A percentile compares a stretch with the other conserved stretches of the same genome.
Conservation (phyloP, 306 rosid genomes). For the Citrullus colocynthis region DNA sequence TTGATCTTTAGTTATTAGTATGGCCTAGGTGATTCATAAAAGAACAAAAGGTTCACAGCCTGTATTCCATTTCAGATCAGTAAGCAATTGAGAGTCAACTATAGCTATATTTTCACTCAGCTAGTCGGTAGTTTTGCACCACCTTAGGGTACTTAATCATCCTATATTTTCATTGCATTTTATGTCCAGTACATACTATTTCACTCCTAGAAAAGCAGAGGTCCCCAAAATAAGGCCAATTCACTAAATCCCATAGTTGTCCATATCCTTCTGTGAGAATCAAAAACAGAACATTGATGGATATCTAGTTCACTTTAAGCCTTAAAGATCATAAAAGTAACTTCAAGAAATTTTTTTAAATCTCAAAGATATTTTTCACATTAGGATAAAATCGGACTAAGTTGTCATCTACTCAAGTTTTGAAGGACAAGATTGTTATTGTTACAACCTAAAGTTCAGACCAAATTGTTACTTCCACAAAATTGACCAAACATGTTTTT, state of each 20-base stretch:
- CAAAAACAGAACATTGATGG: background rate
- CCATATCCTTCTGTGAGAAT: background rate
- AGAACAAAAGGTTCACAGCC: background rate
- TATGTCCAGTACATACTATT: background rate
- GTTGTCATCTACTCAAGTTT: background rate
- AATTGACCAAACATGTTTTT: background rate
- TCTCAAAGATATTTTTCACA: background rate
- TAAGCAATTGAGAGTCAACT: background rate
- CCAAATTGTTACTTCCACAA: background rate
- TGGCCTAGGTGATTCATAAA: background rate
- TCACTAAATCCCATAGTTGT: background rate
- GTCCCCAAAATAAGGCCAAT: background rate
- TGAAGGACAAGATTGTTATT: background rate
- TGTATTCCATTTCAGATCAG: background rate
- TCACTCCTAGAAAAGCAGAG: background rate
- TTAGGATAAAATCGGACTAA: background rate
- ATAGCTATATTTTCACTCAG: background rate
- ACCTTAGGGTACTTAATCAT: background rate
- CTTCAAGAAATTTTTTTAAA: background rate
- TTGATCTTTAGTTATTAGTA: background rate
- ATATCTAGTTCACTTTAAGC: background rate
- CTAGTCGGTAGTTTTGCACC: background rate
- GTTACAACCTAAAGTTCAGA: background rate
- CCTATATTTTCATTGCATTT: background rate
- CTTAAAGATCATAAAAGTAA: background rate